Conservation (phyloP, 768 basidiomycete genomes). For the Sistotremastrum suecicum region DNA sequence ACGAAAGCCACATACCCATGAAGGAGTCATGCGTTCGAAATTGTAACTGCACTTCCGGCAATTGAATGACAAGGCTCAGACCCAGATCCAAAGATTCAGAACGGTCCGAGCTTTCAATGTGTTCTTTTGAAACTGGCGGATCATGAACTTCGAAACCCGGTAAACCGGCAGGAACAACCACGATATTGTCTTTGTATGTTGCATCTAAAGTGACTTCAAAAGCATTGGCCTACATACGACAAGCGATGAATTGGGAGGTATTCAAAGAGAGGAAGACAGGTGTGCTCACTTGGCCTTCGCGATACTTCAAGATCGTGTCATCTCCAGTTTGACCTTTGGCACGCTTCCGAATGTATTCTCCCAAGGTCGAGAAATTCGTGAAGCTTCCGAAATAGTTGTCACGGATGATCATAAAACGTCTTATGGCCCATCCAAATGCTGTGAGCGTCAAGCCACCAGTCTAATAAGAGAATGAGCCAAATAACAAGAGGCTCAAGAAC, state of each 20-base stretch:
- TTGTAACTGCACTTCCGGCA: conserved; percentile 62
- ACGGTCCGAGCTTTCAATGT: conserved; percentile 19
- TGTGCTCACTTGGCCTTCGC: conserved; percentile 52
- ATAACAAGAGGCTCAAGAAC: not conserved
- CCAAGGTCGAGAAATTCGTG: conserved; percentile 80
- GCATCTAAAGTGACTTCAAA: conserved; percentile 62
- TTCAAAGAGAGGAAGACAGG: not conserved
- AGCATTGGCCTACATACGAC: conserved; percentile 50
- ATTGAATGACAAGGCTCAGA: conserved; percentile 35
- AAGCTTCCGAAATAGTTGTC: conserved; percentile 94
- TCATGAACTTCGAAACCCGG: conserved; percentile 30
- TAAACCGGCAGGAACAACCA: conserved; percentile 54
- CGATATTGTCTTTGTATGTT: conserved; percentile 32
- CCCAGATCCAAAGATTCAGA: conserved; percentile 24
- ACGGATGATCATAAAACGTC: conserved; percentile 75
- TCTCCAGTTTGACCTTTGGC: conserved; percentile 54
- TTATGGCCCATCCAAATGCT: conserved; percentile 74
- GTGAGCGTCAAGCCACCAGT: conserved; percentile 43
- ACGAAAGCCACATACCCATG: conserved; percentile 46
- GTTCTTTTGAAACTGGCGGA: no score
- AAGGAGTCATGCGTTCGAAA: conserved; percentile 74
- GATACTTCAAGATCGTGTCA: conserved; percentile 65
- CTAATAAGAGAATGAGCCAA: conserved; percentile 20
- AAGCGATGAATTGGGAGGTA: not conserved
- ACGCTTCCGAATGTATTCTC: conserved; percentile 69